A percentile compares a stretch with the other conserved stretches of the same genome.
phyloP scores from a whole-genome alignment of 306 rosid genomes.

The Abrus precatorius region DNA sequence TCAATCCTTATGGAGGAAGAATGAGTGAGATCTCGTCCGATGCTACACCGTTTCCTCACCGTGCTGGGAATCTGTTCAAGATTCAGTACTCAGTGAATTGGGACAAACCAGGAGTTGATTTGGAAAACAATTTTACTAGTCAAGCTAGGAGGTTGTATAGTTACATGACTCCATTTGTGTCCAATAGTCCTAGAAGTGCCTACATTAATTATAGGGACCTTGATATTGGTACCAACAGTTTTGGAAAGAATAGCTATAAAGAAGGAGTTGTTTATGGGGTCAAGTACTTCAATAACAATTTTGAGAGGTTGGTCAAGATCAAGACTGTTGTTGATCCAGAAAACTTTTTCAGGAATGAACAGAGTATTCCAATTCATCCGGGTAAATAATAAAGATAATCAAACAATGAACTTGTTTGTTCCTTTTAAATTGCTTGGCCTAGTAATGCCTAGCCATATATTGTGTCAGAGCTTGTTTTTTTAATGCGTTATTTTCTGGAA shows the following conservation, averaged over 20 bases:
- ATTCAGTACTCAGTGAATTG: constrained; percentile 60
- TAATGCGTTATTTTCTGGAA: constrained; percentile 14
- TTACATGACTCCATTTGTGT: constrained; percentile 63
- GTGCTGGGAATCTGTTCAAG: constrained; percentile 56
- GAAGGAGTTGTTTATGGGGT: constrained; percentile 58
- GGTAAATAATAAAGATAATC: constrained; percentile 13
- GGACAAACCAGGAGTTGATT: constrained; percentile 44
- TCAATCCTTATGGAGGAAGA: constrained; percentile 64
- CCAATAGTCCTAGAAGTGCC: constrained; percentile 60
- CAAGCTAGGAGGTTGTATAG: constrained; percentile 42
- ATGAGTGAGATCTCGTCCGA: constrained; percentile 44
- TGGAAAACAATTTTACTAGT: constrained; percentile 35
- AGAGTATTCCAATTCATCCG: constrained; percentile 52
- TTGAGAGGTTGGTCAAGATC: constrained; percentile 56
- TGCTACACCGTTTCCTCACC: constrained; percentile 59
- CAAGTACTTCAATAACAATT: constrained; percentile 55
- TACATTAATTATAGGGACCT: constrained; percentile 60
- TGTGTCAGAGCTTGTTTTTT: not conserved
- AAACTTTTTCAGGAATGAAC: constrained; percentile 60
- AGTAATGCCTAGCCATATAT: not conserved
- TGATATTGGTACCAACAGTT: constrained; percentile 58
- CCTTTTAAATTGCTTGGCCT: not conserved
- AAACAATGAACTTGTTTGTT: constrained; percentile 1
- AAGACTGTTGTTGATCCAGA: constrained; percentile 58
- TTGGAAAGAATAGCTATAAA: constrained; percentile 48